Percentiles rank a stretch among this genome's conserved stretches.
Conservation (phyloP, 2,329 filamentous ascomycete species). For the Fusarium camptoceras region DNA sequence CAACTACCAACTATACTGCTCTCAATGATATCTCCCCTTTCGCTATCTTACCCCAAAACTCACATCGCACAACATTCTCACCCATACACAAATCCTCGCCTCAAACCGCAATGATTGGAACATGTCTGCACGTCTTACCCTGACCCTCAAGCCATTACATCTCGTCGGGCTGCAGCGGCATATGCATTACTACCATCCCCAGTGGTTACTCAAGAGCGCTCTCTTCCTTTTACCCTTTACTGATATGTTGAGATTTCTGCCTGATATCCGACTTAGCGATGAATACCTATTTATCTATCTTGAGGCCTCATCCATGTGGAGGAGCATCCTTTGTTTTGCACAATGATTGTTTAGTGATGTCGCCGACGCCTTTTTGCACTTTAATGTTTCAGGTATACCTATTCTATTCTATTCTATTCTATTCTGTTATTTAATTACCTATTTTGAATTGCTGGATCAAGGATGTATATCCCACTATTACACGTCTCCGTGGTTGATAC, state of each 20-base stretch:
- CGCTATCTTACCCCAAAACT: conserved; percentile 6
- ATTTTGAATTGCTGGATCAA: conserved; percentile 1
- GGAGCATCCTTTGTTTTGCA: conserved; percentile 12
- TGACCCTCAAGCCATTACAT: conserved; percentile 11
- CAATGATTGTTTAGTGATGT: conserved; percentile 26
- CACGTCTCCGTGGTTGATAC: conserved; percentile 28
- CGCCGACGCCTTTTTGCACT: conserved; percentile 28
- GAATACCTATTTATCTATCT: conserved; percentile 40
- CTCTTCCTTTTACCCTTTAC: background rate
- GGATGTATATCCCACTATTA: conserved; percentile 50
- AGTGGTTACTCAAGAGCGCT: conserved; percentile 19
- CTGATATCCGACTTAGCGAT: conserved; percentile 2
- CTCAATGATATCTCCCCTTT: background rate
- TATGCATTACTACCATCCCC: conserved; percentile 39
- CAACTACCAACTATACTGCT: background rate
- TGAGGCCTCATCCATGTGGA: conserved; percentile 24
- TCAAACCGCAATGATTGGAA: conserved; percentile 40
- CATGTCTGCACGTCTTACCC: conserved; percentile 23
- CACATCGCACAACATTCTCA: conserved; percentile 38
- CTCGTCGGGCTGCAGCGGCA: conserved; percentile 41
- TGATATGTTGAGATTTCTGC: conserved; percentile 16
- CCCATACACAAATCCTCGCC: conserved; percentile 37
- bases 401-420: background rate
- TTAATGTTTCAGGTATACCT: conserved; percentile 20
- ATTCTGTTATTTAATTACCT: background rate